Conservation (phyloP, 2,329 filamentous ascomycete species). For the Dactylellina leptospora region DNA sequence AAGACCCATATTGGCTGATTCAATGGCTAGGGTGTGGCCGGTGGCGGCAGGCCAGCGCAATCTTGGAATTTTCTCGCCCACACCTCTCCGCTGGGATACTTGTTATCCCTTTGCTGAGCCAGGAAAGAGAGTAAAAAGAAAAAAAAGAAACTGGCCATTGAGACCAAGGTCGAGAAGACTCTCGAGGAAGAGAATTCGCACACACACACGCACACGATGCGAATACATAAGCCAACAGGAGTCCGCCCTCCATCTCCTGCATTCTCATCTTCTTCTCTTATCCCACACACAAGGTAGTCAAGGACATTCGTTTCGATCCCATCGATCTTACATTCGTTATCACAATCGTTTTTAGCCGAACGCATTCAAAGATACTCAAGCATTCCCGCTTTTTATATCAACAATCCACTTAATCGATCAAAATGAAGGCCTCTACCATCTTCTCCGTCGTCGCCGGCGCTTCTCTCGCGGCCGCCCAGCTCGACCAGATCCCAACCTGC, state of each 20-base stretch:
- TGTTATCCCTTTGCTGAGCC: neutral
- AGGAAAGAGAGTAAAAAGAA: neutral
- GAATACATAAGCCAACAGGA: conserved; percentile 44
- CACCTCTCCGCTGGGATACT: no score
- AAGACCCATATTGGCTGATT: conserved; percentile 13
- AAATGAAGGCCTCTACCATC: conserved; percentile 52
- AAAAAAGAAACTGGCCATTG: no score
- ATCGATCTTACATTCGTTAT: conserved; percentile 52
- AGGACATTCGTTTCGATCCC: conserved; percentile 53
- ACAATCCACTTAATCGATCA: conserved; percentile 29
- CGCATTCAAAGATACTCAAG: conserved; percentile 8
- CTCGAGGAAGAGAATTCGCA: neutral
- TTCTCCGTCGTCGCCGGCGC: conserved; percentile 43
- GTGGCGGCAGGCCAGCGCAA: conserved; percentile 33
- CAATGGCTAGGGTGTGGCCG: conserved; percentile 25
- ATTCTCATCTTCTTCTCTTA: conserved; percentile 20
- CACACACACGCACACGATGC: conserved; percentile 13
- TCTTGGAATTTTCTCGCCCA: conserved; percentile 47
- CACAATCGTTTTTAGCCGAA: conserved; percentile 40
- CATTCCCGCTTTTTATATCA: conserved; percentile 31
- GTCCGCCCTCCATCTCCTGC: conserved; percentile 22
- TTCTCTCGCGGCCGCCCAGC: conserved; percentile 42
- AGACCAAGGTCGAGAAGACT: no score
- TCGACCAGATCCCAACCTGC: conserved; percentile 40
- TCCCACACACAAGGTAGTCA: conserved; percentile 22